Evolutionary conservation across 306 rosid species (phyloP).

Genomic region (Oemleria cerasiformis): DNA sequence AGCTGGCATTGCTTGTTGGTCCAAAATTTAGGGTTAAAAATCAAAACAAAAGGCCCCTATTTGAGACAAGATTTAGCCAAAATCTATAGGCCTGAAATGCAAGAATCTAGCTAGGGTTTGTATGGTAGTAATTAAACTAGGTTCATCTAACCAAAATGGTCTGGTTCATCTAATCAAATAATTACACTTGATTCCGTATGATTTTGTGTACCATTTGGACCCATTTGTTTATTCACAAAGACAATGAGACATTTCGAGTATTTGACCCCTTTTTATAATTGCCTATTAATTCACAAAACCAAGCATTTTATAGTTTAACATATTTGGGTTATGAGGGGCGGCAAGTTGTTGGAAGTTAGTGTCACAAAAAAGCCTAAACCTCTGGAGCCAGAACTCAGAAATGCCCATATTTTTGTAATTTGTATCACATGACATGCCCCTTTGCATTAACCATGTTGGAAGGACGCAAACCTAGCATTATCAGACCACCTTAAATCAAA

Average conservation of each 20-base stretch:
- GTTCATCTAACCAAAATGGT: slow-evolving; percentile 22
- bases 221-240: slow-evolving; percentile 6
- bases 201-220: slow-evolving; percentile 15
- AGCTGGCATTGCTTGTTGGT: slow-evolving; percentile 34
- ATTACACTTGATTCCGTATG: slow-evolving; percentile 20
- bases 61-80: slow-evolving; percentile 29
- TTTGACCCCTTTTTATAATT: background rate
- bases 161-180: background rate
- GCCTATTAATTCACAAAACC: background rate
- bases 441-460: background rate
- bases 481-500: background rate
- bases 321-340: slow-evolving; percentile 4
- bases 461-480: slow-evolving; percentile 10
- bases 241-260: background rate
- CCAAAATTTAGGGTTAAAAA: background rate
- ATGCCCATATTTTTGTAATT: background rate
- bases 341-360: slow-evolving; percentile 12
- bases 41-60: background rate
- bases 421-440: background rate
- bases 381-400: background rate
- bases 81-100: slow-evolving; percentile 21
- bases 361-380: slow-evolving; percentile 11
- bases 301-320: background rate
- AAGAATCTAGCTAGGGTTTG: slow-evolving; percentile 27
- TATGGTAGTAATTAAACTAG: background rate